Conservation (phyloP, 768 basidiomycete species). For the Boletus reticulatus region DNA sequence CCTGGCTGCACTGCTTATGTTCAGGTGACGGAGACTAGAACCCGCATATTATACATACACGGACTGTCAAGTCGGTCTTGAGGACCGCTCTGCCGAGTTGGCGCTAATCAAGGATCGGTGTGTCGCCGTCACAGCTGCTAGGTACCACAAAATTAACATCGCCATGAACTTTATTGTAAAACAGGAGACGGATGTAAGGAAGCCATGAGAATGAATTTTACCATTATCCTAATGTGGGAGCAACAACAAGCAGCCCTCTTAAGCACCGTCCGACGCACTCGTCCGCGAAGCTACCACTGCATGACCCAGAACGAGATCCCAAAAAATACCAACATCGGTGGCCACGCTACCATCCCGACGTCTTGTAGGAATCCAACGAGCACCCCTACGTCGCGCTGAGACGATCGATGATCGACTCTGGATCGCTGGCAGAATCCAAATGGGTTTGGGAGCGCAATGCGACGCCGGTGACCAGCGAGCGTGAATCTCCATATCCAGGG, state of each 20-base stretch:
- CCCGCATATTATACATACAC: not conserved
- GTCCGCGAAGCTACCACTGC: constrained; percentile 16
- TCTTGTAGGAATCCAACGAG: constrained; percentile 32
- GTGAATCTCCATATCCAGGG: constrained; percentile 27
- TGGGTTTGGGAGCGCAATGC: constrained; percentile 21
- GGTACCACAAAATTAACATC: not conserved
- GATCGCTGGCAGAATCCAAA: constrained; percentile 6
- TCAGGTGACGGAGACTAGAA: not conserved
- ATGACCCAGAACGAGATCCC: constrained; percentile 35
- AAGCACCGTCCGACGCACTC: not conserved
- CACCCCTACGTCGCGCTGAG: constrained; percentile 22
- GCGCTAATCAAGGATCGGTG: too few species aligned
- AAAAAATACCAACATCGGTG: constrained; percentile 32
- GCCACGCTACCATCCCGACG: constrained; percentile 36
- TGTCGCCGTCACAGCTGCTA: too few species aligned
- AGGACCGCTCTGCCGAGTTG: not conserved
- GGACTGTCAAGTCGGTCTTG: not conserved
- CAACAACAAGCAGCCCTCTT: not conserved
- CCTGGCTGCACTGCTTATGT: not conserved
- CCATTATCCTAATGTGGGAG: not conserved
- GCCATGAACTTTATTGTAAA: not conserved
- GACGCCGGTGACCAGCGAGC: constrained; percentile 23
- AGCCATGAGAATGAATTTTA: not conserved
- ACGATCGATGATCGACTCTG: constrained; percentile 5
- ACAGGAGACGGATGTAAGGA: not conserved